Conservation (phyloP, 257 asterid genomes). For the Jacaranda mimosifolia region DNA sequence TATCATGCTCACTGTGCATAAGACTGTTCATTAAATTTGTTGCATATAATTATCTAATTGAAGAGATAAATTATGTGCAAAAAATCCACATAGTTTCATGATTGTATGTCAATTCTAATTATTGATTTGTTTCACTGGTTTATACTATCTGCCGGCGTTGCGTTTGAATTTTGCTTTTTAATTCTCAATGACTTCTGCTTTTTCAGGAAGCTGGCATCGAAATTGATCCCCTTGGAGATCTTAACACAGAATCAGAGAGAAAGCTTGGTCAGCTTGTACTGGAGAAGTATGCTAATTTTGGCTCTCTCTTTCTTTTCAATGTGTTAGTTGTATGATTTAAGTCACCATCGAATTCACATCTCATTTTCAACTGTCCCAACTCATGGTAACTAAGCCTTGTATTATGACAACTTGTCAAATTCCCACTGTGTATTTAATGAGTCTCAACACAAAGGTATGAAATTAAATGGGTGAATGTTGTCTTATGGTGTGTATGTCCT, state of each 20-base stretch:
- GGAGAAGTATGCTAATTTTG: slow-evolving; percentile 64
- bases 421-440: background rate
- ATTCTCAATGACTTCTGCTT: slow-evolving; percentile 11
- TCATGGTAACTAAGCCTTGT: background rate
- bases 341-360: slow-evolving; percentile 1
- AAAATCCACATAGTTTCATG: background rate
- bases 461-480: slow-evolving; percentile 3
- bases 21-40: background rate
- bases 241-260: slow-evolving; percentile 88
- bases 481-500: background rate
- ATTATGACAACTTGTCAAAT: background rate
- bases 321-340: background rate
- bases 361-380: slow-evolving; percentile 2
- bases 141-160: background rate
- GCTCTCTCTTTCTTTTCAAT: slow-evolving; percentile 15
- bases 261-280: slow-evolving; percentile 88
- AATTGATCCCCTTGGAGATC: slow-evolving; percentile 90
- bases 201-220: slow-evolving; percentile 88
- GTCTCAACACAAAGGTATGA: background rate
- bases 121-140: slow-evolving; percentile 7
- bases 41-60: background rate
- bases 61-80: background rate
- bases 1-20: background rate
- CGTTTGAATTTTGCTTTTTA: background rate
- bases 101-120: background rate